Evolutionary conservation across 1,284 basidiomycete species (phyloP).

Genomic region (Xerocomus nothofagi): DNA sequence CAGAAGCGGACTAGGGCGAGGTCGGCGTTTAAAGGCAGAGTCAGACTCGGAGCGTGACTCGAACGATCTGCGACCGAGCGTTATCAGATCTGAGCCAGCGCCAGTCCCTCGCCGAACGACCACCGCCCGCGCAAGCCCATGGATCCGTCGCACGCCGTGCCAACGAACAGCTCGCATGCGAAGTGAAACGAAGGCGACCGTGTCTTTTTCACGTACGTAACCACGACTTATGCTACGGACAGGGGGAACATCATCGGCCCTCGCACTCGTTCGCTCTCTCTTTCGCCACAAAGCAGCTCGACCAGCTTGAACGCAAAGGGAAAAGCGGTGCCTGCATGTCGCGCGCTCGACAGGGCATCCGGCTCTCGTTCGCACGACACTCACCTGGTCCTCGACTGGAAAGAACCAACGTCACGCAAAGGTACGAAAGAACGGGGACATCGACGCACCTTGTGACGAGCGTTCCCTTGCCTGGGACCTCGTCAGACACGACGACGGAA

Average conservation of each 20-base stretch:
- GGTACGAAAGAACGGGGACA: not conserved
- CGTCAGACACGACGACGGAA: constrained; percentile 66
- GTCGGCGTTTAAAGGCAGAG: constrained; percentile 25
- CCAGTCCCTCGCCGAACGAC: constrained; percentile 7
- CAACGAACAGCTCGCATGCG: constrained; percentile 32
- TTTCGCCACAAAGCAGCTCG: constrained; percentile 63
- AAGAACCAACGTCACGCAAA: constrained; percentile 1
- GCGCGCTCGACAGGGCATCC: not conserved
- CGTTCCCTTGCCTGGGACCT: constrained; percentile 42
- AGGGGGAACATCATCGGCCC: constrained; percentile 80
- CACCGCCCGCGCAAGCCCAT: constrained; percentile 20
- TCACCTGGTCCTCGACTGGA: constrained; percentile 75
- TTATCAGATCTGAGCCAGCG: constrained; percentile 26
- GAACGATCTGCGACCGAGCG: constrained; percentile 16
- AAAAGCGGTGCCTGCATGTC: constrained; percentile 64
- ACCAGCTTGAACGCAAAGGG: constrained; percentile 75
- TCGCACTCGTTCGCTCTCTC: constrained; percentile 66
- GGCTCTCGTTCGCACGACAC: constrained; percentile 11
- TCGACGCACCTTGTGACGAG: constrained; percentile 69
- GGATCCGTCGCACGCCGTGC: constrained; percentile 29
- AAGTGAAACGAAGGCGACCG: constrained; percentile 20
- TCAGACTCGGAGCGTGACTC: constrained; percentile 26
- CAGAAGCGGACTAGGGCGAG: not conserved
- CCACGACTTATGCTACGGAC: constrained; percentile 20
- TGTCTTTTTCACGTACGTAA: constrained; percentile 19